Base-by-base conservation (phyloP, 2,329 filamentous ascomycete genomes). In the Fonsecaea pugnacius region DNA sequence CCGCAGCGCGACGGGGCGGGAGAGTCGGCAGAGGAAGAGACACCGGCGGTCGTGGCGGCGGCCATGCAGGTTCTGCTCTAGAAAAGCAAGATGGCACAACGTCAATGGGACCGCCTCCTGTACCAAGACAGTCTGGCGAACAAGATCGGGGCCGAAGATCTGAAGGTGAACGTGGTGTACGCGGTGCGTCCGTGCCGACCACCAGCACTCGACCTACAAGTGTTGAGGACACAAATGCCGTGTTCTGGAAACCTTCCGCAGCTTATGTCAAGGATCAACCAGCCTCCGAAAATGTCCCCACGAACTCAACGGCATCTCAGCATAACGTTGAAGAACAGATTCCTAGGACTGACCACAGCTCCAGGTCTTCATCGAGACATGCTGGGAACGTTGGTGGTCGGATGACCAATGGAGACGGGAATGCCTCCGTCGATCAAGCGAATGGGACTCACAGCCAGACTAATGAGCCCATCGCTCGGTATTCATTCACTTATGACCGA, bases 1-100 rank as follows among this genome's bases (percentile, higher is more conserved):
- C 63, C 40, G 67, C 74, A 30, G 78, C 81, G 57, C 80, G 84
- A 62, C 80, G 84, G 71, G 84, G 84, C 59, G 83, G 85, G 66
- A 80, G 84, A 59, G 78, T 82, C 16, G 40, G 57, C 38, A 83
- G 83, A 70, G 83, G 85, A 64, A 78, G 84, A 69, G 82, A 83
- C 63, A 72, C 72, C 63, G 75, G 81, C 46, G 76, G 79, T 65
- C 83, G 84, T 62, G 79, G 78, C 63, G 79, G 78, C 62, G 72
- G 76, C 58, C 76, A 80, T 66, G 72, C 72, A 30, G 69, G 72
- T 50, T 65, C 67, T 46, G 62, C 73, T 61, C 68, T 70, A 53
- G 77, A 80, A 40, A 79, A 78, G 67, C 63, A 70, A 58, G 69
- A 72, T 36, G 58, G 55, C 12, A 14, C 63, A 12, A 65, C 63